phyloP scores from a whole-genome alignment of 768 basidiomycete species.

The Podaxis sp. region DNA sequence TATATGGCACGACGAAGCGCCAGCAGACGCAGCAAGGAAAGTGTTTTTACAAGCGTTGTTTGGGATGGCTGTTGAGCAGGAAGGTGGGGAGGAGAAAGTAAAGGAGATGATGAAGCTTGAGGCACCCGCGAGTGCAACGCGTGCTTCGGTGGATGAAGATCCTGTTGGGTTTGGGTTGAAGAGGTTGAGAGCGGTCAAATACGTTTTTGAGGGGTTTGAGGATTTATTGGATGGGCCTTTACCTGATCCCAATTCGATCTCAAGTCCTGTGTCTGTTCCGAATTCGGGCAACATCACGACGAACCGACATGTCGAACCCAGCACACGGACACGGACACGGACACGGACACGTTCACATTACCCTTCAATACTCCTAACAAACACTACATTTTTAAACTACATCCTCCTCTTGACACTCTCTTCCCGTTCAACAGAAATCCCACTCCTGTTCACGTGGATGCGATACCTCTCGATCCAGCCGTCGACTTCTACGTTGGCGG shows the following conservation, averaged over 20 bases:
- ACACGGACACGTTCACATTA: constrained; percentile 15
- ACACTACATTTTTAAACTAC: constrained; percentile 18
- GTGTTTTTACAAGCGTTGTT: constrained; percentile 58
- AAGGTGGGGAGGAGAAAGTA: constrained; percentile 20
- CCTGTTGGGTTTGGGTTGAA: constrained; percentile 13
- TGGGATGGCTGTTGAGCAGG: constrained; percentile 38
- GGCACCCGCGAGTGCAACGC: constrained; percentile 21
- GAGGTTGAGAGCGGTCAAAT: constrained; percentile 9
- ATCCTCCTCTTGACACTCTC: constrained; percentile 20
- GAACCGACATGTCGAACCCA: background rate
- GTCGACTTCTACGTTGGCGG: constrained; percentile 50
- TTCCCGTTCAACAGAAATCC: constrained; percentile 52
- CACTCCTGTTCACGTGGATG: constrained; percentile 75
- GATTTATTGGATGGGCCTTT: constrained; percentile 6
- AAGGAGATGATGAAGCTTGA: constrained; percentile 26
- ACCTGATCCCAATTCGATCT: background rate
- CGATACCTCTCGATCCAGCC: constrained; percentile 52
- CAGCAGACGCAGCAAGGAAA: constrained; percentile 46
- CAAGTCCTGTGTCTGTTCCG: background rate
- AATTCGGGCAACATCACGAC: background rate
- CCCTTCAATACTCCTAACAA: constrained; percentile 12
- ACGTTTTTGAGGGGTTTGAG: constrained; percentile 7
- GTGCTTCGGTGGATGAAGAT: constrained; percentile 14
- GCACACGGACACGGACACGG: background rate
- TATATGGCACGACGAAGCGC: constrained; percentile 44